Evolutionary conservation across 768 basidiomycete species (phyloP).

Genomic region (Kondoa subrosea): DNA sequence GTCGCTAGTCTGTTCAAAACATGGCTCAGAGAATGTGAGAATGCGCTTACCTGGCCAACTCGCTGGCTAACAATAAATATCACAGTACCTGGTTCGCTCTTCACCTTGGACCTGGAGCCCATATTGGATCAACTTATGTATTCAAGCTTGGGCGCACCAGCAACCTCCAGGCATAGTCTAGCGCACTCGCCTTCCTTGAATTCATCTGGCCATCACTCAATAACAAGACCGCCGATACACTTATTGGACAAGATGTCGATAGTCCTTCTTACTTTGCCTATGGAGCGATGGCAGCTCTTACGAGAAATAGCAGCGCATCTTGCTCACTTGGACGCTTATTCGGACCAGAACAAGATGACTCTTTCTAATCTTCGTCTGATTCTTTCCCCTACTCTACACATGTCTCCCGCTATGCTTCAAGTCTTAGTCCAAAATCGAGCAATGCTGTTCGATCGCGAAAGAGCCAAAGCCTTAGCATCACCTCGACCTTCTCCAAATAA

Average conservation of each 20-base stretch:
- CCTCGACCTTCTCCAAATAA: neutral
- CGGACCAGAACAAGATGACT: constrained; percentile 25
- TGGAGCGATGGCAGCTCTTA: constrained; percentile 22
- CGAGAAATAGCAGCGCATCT: constrained; percentile 25
- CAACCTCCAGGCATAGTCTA: neutral
- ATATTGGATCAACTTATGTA: constrained; percentile 2
- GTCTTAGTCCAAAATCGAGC: constrained; percentile 24
- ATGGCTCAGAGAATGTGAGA: constrained; percentile 21
- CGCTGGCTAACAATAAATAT: neutral
- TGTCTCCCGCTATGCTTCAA: constrained; percentile 23
- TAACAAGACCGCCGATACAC: neutral
- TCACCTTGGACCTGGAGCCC: neutral
- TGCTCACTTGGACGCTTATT: constrained; percentile 13
- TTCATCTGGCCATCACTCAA: neutral
- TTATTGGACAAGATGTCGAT: constrained; percentile 5
- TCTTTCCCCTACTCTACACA: constrained; percentile 24
- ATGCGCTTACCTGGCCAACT: neutral
- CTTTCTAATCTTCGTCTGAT: constrained; percentile 25
- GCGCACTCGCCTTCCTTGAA: neutral
- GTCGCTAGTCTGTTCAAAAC: constrained; percentile 19
- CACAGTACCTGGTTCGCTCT: constrained; percentile 5
- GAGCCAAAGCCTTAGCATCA: neutral
- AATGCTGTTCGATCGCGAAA: constrained; percentile 16
- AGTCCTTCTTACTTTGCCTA: constrained; percentile 10
- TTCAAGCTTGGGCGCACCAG: neutral